Evolutionary conservation across 176 grass and related monocot species (phyloP), one percentile per base, ranked within the genome.

Genomic region (Zoysia pacifica): DNA sequence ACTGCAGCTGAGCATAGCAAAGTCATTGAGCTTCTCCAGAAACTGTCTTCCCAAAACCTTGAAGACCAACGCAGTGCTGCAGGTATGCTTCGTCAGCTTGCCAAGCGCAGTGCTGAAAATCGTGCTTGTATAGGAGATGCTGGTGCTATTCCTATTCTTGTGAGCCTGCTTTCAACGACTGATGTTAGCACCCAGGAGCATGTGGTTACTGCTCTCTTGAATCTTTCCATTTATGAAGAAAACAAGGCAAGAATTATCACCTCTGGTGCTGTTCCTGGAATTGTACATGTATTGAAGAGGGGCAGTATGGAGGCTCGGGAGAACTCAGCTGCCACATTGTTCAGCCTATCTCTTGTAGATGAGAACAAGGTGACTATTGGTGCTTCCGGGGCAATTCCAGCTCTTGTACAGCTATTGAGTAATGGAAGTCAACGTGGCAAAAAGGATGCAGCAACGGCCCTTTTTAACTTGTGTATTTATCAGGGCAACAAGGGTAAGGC

Each of bases 311-410:
- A 98, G 81, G 90, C 95, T 70, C 77, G 92, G 70, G 96, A 98
- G 79, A 98, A 98, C 83, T 93, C 95, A 14, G 95, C 95, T 48
- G 95, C 96, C 75, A 98, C 96, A 53, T 79, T 93, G n/a, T 99
- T 99, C 72, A 99, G 92, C 78, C 78, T 99, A 16, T 99, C 92
- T 37, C 79, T 95, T 75, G 85, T 99, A 37, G 96, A 99, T 70
- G 92, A 93, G 73, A 91, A 89, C 80, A 95, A 99, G 69, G 79
- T 99, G 47, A 94, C 62, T 20, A 99, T 99, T 53, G 96, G 92
- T 14, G 72, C 67, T 48, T 88, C 88, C 10, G 92, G 92, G 64
- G 96, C 92, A 48, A 93, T 98, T 72, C 92, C 92, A 56, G 92
- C 96, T 7, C 88, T 94, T 73, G 96, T 91, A 15, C 78, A 70